Evolutionary conservation across 129 eudicot species (phyloP).

Genomic region (Arctium lappa): DNA sequence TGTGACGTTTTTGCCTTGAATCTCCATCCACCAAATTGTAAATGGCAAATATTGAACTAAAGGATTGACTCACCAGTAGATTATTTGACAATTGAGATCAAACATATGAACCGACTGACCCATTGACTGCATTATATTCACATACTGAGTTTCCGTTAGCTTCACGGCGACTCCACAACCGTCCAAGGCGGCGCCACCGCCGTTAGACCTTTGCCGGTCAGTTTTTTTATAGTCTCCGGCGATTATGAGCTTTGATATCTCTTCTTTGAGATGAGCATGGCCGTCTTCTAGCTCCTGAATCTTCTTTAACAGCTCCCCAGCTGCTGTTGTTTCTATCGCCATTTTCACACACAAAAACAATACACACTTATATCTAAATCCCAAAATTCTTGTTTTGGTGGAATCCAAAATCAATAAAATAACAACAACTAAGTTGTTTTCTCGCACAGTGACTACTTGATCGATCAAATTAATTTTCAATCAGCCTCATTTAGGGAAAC

Average conservation of each 20-base stretch:
- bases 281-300: slow-evolving; percentile 66
- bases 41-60: background rate
- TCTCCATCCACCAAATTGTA: too few species aligned
- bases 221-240: slow-evolving; percentile 21
- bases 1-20: too few species aligned
- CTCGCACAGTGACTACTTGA: too few species aligned
- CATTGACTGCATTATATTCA: slow-evolving; percentile 81
- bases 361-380: background rate
- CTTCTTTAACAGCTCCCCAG: slow-evolving; percentile 71
- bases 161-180: slow-evolving; percentile 26
- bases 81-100: slow-evolving; percentile 36
- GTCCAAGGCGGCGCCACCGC: too few species aligned
- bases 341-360: background rate
- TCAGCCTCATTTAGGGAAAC: too few species aligned
- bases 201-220: slow-evolving; percentile 6
- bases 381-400: too few species aligned
- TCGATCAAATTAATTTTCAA: too few species aligned
- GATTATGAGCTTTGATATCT: slow-evolving; percentile 56
- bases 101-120: slow-evolving; percentile 73
- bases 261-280: slow-evolving; percentile 56
- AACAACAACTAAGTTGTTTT: too few species aligned
- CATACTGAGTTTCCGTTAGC: slow-evolving; percentile 58
- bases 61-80: slow-evolving; percentile 58
- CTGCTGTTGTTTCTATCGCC: slow-evolving; percentile 23
- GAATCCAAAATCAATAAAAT: too few species aligned